Evolutionary conservation across 805 yeast species (phyloP).

Genomic region (Monosporozyma unispora): DNA sequence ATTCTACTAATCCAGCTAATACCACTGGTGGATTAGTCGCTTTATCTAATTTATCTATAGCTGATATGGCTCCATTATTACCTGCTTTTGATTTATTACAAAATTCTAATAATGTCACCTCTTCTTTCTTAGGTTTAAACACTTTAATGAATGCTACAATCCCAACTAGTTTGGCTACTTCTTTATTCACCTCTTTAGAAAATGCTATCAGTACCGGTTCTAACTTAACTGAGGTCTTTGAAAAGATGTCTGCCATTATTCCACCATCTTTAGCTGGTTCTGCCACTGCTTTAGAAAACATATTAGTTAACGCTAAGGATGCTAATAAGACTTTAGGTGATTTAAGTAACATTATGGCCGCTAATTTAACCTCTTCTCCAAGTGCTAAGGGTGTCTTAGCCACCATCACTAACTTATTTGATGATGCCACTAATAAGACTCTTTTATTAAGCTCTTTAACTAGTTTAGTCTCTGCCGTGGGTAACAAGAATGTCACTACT

Average conservation of each 20-base stretch:
- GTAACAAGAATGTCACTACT: constrained; percentile 1
- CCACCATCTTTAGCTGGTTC: constrained; percentile 10
- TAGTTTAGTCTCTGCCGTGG: constrained; percentile 16
- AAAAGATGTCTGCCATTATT: constrained; percentile 8
- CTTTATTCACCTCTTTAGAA: constrained; percentile 13
- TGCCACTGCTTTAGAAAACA: constrained; percentile 12
- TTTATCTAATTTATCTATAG: constrained; percentile 16
- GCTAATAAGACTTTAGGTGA: constrained; percentile 13
- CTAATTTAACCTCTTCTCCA: constrained; percentile 17
- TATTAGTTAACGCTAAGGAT: constrained; percentile 13
- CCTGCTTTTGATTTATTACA: constrained; percentile 22
- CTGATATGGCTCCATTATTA: constrained; percentile 16
- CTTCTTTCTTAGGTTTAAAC: constrained; percentile 15
- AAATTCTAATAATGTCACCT: constrained; percentile 16
- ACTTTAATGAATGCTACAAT: constrained; percentile 17
- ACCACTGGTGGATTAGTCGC: constrained; percentile 20
- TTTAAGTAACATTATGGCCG: constrained; percentile 12
- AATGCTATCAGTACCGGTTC: constrained; percentile 3
- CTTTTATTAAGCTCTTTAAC: constrained; percentile 10
- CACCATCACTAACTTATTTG: constrained; percentile 14
- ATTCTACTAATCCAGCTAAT: constrained; percentile 19
- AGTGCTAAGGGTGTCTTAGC: constrained; percentile 17
- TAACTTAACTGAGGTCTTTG: constrained; percentile 11
- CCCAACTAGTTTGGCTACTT: constrained; percentile 11
- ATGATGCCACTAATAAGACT: constrained; percentile 14